These are phyloP conservation scores for Phytomonas sp. DNA, from an alignment of 208 protist species.

Conservation along the genomic window DNA sequence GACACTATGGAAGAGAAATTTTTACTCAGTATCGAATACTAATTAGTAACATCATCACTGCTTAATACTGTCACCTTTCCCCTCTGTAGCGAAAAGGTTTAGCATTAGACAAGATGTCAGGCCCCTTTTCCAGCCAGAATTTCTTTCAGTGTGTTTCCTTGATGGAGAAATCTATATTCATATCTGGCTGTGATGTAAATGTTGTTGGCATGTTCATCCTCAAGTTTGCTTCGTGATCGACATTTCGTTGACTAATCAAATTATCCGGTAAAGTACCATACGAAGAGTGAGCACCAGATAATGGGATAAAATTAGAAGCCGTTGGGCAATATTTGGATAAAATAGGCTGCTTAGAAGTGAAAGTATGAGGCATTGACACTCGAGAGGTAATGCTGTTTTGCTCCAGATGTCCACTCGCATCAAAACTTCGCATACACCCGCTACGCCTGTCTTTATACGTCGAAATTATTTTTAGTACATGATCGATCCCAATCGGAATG, in stretches of 20 bases:
- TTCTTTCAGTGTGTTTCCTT: background rate
- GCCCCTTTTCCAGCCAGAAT: background rate
- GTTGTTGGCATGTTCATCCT: background rate
- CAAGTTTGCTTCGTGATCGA: background rate
- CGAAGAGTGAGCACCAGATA: background rate
- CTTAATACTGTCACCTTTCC: background rate
- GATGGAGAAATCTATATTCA: background rate
- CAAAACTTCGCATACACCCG: background rate
- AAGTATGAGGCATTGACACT: background rate
- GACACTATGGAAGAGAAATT: background rate
- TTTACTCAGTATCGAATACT: background rate
- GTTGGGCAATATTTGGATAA: background rate
- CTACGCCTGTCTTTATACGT: background rate
- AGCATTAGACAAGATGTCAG: background rate
- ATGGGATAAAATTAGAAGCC: background rate
- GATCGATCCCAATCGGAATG: background rate
- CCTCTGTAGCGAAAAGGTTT: background rate
- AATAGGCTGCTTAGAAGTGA: background rate
- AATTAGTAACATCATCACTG: background rate
- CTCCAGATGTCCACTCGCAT: background rate
- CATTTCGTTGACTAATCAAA: background rate
- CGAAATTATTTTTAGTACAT: constrained; percentile 1
- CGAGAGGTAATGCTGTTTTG: background rate
- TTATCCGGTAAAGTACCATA: background rate
- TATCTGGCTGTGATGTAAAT: background rate